Percentiles rank a stretch among this genome's conserved stretches.
These are phyloP conservation scores for Fraxinus baroniana DNA, from an alignment of 305 asterid species.

Conservation along the genomic window DNA sequence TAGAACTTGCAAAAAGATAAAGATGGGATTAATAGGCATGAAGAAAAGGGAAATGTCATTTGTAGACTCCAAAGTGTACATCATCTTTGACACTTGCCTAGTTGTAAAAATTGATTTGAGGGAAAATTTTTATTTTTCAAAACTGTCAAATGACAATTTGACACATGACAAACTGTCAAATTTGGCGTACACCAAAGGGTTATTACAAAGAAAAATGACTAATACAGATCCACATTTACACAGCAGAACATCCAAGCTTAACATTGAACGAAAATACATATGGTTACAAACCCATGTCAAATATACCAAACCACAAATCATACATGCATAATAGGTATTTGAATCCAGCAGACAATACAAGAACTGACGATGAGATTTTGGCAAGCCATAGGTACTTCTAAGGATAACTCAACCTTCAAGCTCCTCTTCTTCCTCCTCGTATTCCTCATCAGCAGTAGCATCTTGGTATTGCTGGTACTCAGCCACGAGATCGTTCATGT, in stretches of 20 bases:
- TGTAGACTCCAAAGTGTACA: no score
- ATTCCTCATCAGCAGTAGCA: conserved; percentile 38
- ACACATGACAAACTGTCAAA: no score
- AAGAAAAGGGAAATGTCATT: no score
- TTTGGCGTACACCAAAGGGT: no score
- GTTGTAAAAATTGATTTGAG: no score
- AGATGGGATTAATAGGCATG: background rate
- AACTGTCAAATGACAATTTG: no score
- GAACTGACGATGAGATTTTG: conserved; percentile 18
- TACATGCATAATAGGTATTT: background rate
- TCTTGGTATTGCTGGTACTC: conserved; percentile 49
- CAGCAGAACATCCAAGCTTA: background rate
- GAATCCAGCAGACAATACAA: background rate
- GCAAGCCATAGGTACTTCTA: background rate
- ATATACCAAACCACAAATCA: background rate
- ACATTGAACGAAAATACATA: background rate
- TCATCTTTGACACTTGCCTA: no score
- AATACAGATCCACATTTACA: background rate
- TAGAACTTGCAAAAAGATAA: background rate
- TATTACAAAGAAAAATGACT: background rate
- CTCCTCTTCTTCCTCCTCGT: conserved; percentile 32
- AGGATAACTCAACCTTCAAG: conserved; percentile 14
- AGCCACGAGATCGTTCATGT: conserved; percentile 43
- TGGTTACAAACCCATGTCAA: background rate
- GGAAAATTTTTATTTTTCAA: no score